These are phyloP conservation scores for Colletotrichum sp. DNA, from an alignment of 2,329 filamentous ascomycete species.

Conservation along the genomic window DNA sequence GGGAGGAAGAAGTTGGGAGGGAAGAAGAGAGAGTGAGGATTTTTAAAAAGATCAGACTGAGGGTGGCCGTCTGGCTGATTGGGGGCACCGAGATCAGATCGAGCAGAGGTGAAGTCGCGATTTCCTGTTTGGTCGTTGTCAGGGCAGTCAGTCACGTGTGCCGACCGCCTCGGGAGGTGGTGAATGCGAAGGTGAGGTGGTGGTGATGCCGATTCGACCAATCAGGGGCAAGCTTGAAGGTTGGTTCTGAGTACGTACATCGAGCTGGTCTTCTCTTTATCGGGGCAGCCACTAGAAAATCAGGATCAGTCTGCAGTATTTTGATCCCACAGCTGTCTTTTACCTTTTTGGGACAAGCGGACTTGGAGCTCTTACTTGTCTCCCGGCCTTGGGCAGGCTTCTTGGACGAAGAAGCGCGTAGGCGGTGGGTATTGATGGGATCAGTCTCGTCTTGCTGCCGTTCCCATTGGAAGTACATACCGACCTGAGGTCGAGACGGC, in stretches of 20 bases:
- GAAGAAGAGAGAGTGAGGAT: background rate
- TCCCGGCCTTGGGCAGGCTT: background rate
- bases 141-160: background rate
- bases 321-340: background rate
- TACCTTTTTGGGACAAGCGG: background rate
- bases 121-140: background rate
- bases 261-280: background rate
- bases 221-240: background rate
- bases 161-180: background rate
- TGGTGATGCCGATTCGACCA: background rate
- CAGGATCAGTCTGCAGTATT: background rate
- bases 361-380: background rate
- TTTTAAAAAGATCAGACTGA: background rate
- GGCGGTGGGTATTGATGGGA: background rate
- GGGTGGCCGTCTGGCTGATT: background rate
- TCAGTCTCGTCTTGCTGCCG: background rate
- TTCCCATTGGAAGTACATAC: background rate
- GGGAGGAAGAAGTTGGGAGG: background rate
- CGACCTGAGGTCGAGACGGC: background rate
- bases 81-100: background rate
- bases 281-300: background rate
- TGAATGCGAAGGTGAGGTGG: background rate
- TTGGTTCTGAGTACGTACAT: background rate
- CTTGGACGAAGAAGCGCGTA: background rate
- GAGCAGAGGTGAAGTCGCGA: background rate